These are phyloP conservation scores for Pleurozium schreberi DNA, from an alignment of 225 moss, liverwort and hornwort species.

Conservation along the genomic window DNA sequence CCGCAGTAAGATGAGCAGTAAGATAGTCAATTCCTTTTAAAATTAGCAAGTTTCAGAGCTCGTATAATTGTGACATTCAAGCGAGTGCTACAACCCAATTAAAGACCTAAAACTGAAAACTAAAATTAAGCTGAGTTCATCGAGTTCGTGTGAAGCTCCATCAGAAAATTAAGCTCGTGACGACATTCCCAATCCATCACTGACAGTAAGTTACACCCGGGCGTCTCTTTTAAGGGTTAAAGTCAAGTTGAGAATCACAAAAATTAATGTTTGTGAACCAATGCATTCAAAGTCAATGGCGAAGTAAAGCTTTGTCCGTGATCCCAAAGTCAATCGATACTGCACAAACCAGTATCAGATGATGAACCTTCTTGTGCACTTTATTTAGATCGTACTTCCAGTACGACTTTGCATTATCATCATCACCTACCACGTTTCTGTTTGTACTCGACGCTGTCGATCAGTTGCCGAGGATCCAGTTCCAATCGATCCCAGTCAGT, in stretches of 20 bases:
- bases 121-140: no score
- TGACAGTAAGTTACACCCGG: background rate
- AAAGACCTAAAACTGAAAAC: background rate
- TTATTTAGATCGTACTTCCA: background rate
- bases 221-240: background rate
- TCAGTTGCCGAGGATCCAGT: background rate
- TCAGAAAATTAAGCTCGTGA: background rate
- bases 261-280: background rate
- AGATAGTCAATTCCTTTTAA: background rate
- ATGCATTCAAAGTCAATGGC: background rate
- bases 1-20: background rate
- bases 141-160: no score
- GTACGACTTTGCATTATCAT: no score
- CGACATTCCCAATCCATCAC: background rate
- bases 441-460: background rate
- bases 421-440: background rate
- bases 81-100: no score
- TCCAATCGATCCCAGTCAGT: background rate
- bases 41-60: background rate
- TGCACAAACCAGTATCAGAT: background rate
- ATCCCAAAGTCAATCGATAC: background rate
- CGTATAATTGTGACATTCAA: background rate
- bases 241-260: no score
- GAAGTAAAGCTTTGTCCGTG: background rate
- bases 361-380: background rate